Evolutionary conservation across 1,284 basidiomycete genomes (phyloP).

Genomic region (Violaceomyces palustris): DNA sequence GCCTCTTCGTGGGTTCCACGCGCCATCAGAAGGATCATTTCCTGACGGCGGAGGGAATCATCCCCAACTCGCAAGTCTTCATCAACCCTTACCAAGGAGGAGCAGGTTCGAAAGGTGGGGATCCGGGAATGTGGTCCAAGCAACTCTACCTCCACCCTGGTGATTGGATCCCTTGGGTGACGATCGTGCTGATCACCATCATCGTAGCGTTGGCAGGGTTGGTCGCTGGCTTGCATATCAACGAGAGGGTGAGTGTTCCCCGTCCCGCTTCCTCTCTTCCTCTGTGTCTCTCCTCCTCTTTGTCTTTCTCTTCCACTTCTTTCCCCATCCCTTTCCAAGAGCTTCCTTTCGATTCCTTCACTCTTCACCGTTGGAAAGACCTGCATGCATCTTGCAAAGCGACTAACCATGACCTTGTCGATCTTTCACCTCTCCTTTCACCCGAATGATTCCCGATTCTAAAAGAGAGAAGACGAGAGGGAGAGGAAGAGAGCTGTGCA

Average conservation of each 20-base stretch:
- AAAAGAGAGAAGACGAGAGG: slow-evolving; percentile 80
- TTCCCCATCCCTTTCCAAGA: too few species aligned
- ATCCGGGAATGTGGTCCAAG: slow-evolving; percentile 65
- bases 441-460: too few species aligned
- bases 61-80: slow-evolving; percentile 96
- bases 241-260: slow-evolving; percentile 63
- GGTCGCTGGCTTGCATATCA: slow-evolving; percentile 79
- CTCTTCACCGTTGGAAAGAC: too few species aligned
- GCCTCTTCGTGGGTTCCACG: slow-evolving; percentile 50
- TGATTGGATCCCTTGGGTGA: slow-evolving; percentile 97
- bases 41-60: slow-evolving; percentile 89
- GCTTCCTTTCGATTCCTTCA: too few species aligned
- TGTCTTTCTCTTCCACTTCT: too few species aligned
- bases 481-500: slow-evolving; percentile 81
- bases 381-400: too few species aligned
- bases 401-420: too few species aligned
- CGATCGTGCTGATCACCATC: slow-evolving; percentile 71
- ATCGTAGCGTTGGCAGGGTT: slow-evolving; percentile 72
- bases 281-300: too few species aligned
- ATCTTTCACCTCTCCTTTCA: neutral
- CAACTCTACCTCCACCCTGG: slow-evolving; percentile 89
- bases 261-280: slow-evolving; percentile 54
- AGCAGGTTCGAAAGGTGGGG: slow-evolving; percentile 53
- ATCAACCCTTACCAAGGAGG: slow-evolving; percentile 69
- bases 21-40: slow-evolving; percentile 64